phyloP scores from a whole-genome alignment of 2,329 filamentous ascomycete species.

The Zymoseptoria pseudotritici region DNA sequence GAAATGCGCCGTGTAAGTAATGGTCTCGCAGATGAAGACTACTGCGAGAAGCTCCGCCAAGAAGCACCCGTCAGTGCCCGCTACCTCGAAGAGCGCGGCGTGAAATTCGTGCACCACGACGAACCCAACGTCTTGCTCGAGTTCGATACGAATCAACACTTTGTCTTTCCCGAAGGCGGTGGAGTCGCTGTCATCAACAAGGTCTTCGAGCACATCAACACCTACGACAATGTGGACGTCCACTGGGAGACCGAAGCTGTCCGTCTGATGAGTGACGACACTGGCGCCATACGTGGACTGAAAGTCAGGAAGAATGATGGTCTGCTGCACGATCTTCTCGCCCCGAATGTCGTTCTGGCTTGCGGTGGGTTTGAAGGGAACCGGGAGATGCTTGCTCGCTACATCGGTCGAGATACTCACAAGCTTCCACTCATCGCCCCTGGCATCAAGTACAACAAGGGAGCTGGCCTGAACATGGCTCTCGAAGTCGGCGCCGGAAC shows the following conservation, averaged over 20 bases:
- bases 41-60: slow-evolving; percentile 34
- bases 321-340: slow-evolving; percentile 28
- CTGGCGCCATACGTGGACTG: slow-evolving; percentile 31
- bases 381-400: slow-evolving; percentile 35
- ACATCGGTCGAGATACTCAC: slow-evolving; percentile 34
- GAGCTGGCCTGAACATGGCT: slow-evolving; percentile 35
- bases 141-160: slow-evolving; percentile 36
- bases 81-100: slow-evolving; percentile 33
- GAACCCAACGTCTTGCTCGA: slow-evolving; percentile 36
- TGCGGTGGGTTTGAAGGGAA: slow-evolving; percentile 39
- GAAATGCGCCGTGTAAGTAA: slow-evolving; percentile 33
- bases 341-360: slow-evolving; percentile 33
- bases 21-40: slow-evolving; percentile 34
- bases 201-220: slow-evolving; percentile 32
- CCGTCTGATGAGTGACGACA: slow-evolving; percentile 29
- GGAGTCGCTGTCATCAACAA: slow-evolving; percentile 34
- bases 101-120: slow-evolving; percentile 33
- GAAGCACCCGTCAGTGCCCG: slow-evolving; percentile 33
- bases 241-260: slow-evolving; percentile 35
- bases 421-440: slow-evolving; percentile 37
- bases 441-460: slow-evolving; percentile 35
- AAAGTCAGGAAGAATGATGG: slow-evolving; percentile 35
- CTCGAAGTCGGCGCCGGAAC: slow-evolving; percentile 36
- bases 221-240: slow-evolving; percentile 30
- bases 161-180: slow-evolving; percentile 36